Conservation (phyloP, 331 rosid genomes). For the Malus hybrid region DNA sequence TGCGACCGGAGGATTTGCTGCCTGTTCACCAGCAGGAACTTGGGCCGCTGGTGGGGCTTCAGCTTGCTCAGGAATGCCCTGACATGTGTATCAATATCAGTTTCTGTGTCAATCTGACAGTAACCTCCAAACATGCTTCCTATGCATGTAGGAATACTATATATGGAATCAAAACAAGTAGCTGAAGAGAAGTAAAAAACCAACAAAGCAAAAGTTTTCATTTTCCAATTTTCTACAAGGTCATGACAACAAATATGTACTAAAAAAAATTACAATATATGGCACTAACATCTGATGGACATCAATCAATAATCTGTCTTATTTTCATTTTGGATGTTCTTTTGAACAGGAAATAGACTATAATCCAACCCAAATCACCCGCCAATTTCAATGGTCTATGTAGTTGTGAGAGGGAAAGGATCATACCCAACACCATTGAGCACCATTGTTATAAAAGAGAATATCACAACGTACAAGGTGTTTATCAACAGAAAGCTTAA, state of each 20-base stretch:
- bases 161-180: neutral
- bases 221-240: neutral
- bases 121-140: neutral
- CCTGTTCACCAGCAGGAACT: conserved; percentile 48
- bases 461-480: neutral
- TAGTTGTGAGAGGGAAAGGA: neutral
- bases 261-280: neutral
- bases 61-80: conserved; percentile 98
- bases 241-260: neutral
- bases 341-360: neutral
- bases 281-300: neutral
- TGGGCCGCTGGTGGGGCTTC: conserved; percentile 59
- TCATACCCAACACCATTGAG: neutral
- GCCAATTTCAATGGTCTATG: neutral
- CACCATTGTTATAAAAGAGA: neutral
- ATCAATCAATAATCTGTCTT: neutral
- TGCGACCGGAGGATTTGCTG: conserved; percentile 3
- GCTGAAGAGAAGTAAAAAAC: neutral
- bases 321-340: no score
- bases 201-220: neutral
- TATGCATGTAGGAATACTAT: neutral
- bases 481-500: neutral
- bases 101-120: neutral
- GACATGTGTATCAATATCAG: neutral
- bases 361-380: neutral